Evolutionary conservation across 2,329 filamentous ascomycete species (phyloP), one percentile per base, ranked within the genome.

Genomic region (Diaporthe velutina): DNA sequence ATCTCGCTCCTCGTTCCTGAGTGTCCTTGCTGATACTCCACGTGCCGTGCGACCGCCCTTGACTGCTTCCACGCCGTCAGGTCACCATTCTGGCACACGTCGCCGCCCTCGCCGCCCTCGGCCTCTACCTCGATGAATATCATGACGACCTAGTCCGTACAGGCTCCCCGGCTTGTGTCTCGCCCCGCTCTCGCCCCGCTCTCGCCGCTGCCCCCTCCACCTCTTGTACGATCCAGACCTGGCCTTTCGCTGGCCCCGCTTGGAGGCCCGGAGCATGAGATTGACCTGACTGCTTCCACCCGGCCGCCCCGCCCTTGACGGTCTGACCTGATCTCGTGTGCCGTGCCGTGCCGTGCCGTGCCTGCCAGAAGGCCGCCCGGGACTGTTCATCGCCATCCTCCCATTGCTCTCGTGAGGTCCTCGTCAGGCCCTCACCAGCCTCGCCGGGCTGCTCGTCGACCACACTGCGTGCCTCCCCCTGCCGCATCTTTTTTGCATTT

Each of bases 141-240:
- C 52, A 70, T 70, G 67, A 58, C 67, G 48, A 57, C 54, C 52
- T 70, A 70, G 67, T 45, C 40, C 40, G 12, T 55, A 38, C 54
- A 70, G n/a, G 30, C 40, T 54, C n/a, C 48, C 64, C 35, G 52
- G 38, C 38, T 52, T 33, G 66, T 57, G 25, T 70, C 17, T 33
- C 38, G 42, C 42, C 42, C 7, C 42, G 42, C 42, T 22, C 42
- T 22, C 42, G 42, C 22, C 64, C 42, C 12, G 52, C 52, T 33
- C 4, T 30, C 40, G 58, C 35, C 35, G 5, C 10, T 10, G 35
- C 35, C 54, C 54, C 15, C 38, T 13, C 2, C 8, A 2, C 58
- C 6, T 42, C 15, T 25, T 60, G 19, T 42, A 42, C 58, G 15
- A 64, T 45, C 58, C 19, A n/a, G 58, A n/a, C 58, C 38, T 38